Base-by-base conservation (phyloP, 2,329 filamentous ascomycete species). In the Erysiphe neolycopersici region DNA sequence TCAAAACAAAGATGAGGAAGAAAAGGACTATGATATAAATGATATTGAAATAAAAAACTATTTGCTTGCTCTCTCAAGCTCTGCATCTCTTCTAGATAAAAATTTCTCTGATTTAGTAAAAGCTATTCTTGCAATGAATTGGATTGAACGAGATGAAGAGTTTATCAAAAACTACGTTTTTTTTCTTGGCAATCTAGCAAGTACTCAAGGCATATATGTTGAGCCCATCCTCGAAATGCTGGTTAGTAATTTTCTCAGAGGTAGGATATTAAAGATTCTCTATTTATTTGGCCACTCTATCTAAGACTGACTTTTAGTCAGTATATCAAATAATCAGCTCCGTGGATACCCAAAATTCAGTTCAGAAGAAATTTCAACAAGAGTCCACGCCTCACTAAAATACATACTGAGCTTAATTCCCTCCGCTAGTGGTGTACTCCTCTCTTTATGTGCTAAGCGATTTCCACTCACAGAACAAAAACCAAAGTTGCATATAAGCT, bases 341-440 rank as follows among this genome's bases (percentile, higher is more conserved):
- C 44, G 50, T 42, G 56, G 52, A 61, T 76, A 62, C 50, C 73
- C 60, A 62, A 5, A 72, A 91, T 40, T 65, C 64, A 48, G 68
- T 72, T 45, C 64, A 71, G 42, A 69, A 65, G 46, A 76, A 38
- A 46, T 87, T 55, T 74, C 80, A 50, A 64, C 71, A 43, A 70
- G 89, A 49, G 66, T 89, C 35, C 85, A 98, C 59, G 66, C 72
- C 44, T 75, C 74, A 4, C 62, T 95, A 13, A 72, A 72, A 49
- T 79, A 83, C 53, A 63, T 98, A 12, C 65, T 93, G 39, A 70
- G 74, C 51, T 72, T 92, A 46, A 79, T 91, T 45, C 85, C 89
- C 3, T 79, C 84, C 30, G 79, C 80, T 4, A 76, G 75, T 48
- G 66, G 73, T 32, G 68, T 77, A 2, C 63, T 94, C 29, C 71